Conservation (phyloP, 148 eudicot species). For the Nepenthes gracilis region DNA sequence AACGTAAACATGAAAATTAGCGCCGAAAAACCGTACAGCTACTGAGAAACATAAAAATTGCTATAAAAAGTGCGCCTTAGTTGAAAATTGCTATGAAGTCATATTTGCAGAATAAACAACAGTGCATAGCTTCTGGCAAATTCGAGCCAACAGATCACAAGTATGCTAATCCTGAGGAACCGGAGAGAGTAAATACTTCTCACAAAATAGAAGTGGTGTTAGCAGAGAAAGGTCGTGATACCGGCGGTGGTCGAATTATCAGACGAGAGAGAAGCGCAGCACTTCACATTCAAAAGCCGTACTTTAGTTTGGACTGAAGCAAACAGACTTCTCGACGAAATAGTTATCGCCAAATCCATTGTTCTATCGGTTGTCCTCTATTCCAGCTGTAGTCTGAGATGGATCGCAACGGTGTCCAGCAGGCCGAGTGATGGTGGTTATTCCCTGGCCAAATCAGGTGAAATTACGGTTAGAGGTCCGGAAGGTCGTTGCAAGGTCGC, state of each 20-base stretch:
- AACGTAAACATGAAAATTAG: too few species aligned
- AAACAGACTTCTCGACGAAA: neutral
- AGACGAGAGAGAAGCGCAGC: neutral
- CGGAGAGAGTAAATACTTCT: neutral
- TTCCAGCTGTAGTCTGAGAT: neutral
- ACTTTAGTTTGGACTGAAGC: neutral
- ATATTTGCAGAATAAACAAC: too few species aligned
- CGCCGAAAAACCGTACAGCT: too few species aligned
- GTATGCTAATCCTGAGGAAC: neutral
- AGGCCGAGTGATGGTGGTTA: too few species aligned
- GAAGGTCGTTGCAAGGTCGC: too few species aligned
- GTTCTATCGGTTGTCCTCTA: neutral
- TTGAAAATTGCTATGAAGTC: too few species aligned
- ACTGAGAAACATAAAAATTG: too few species aligned
- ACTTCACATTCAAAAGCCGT: neutral
- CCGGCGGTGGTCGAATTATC: neutral
- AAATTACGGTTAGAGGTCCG: too few species aligned
- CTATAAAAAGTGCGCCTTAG: too few species aligned
- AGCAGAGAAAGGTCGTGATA: neutral
- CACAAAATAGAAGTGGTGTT: too few species aligned
- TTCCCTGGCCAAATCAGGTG: too few species aligned
- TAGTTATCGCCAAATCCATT: slow-evolving; percentile 8
- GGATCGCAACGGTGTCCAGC: neutral
- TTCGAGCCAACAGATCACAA: neutral
- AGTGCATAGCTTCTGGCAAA: too few species aligned